These are phyloP conservation scores for Tuber borchii DNA, from an alignment of 495 filamentous ascomycete species.

Conservation along the genomic window DNA sequence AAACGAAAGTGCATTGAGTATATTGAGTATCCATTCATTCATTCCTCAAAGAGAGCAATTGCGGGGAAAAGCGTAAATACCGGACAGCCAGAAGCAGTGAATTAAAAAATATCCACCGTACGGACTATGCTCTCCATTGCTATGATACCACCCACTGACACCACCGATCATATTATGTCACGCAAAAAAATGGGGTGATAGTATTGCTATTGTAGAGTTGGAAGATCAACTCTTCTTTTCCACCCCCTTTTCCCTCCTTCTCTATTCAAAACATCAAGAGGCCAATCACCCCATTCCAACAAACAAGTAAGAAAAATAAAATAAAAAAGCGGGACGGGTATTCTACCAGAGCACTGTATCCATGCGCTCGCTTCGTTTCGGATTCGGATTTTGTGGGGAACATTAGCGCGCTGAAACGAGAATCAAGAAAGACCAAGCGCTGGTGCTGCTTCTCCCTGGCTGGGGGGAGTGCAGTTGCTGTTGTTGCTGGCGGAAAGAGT, in stretches of 20 bases:
- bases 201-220: neutral
- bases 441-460: too few species aligned
- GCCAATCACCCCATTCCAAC: neutral
- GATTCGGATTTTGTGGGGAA: neutral
- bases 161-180: neutral
- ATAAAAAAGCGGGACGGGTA: neutral
- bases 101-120: neutral
- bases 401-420: neutral
- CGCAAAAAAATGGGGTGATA: neutral
- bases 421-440: neutral
- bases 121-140: neutral
- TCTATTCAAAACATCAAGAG: neutral
- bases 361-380: neutral
- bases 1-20: neutral
- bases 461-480: too few species aligned
- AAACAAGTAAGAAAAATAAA: neutral
- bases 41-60: neutral
- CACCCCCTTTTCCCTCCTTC: neutral
- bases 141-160: neutral
- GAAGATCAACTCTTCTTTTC: neutral
- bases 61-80: neutral
- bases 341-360: neutral
- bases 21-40: too few species aligned
- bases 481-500: neutral
- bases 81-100: neutral